These are phyloP conservation scores for Malbranchea cinnamomea DNA, from an alignment of 2,329 filamentous ascomycete genomes.

Conservation along the genomic window DNA sequence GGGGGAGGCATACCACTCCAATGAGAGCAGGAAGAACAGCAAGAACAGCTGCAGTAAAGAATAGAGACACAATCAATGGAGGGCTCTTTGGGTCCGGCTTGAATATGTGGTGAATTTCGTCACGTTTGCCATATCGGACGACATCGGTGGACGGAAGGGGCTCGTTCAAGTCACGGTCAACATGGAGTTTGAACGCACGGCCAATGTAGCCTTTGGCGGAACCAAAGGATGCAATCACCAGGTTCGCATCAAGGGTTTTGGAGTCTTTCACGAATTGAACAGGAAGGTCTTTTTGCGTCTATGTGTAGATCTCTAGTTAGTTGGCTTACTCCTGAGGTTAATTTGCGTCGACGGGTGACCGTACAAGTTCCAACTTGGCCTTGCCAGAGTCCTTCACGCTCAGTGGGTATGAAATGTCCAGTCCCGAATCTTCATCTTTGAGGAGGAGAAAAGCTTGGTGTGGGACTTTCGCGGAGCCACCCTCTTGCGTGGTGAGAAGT, in stretches of 20 bases:
- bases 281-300: constrained; percentile 85
- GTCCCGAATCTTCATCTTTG: constrained; percentile 54
- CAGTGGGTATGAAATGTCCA: constrained; percentile 79
- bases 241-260: constrained; percentile 58
- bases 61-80: constrained; percentile 60
- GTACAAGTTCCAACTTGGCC: constrained; percentile 68
- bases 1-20: constrained; percentile 38
- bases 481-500: constrained; percentile 64
- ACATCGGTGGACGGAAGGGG: constrained; percentile 49
- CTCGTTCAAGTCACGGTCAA: constrained; percentile 48
- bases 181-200: constrained; percentile 56
- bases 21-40: constrained; percentile 61
- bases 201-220: constrained; percentile 51
- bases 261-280: constrained; percentile 57
- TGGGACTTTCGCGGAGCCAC: constrained; percentile 62
- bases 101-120: constrained; percentile 88
- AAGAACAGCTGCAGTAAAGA: constrained; percentile 60
- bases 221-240: constrained; percentile 80
- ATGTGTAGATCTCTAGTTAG: constrained; percentile 10
- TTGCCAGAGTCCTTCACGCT: constrained; percentile 78
- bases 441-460: constrained; percentile 89
- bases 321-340: no score
- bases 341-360: no score
- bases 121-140: constrained; percentile 67
- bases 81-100: constrained; percentile 64